Percentiles rank a stretch among this genome's conserved stretches.
Conservation (phyloP, 805 yeast species). For the Metschnikowia matae region DNA sequence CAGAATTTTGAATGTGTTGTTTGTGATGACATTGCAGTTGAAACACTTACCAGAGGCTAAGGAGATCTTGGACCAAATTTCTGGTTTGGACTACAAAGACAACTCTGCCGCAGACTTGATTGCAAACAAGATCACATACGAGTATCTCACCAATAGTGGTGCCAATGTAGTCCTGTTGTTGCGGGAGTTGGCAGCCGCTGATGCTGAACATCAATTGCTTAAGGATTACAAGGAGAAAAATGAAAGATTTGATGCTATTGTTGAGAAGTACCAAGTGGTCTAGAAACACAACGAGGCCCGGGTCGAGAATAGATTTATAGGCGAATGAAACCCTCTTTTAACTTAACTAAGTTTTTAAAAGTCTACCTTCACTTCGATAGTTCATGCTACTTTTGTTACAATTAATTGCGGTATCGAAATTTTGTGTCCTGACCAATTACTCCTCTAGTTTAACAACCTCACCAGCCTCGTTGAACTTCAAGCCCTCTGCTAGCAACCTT, state of each 20-base stretch:
- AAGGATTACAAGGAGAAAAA: slow-evolving; percentile 59
- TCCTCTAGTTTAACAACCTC: slow-evolving; percentile 18
- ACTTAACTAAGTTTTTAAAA: background rate
- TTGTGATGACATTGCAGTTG: slow-evolving; percentile 74
- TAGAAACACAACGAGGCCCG: background rate
- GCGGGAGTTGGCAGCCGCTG: slow-evolving; percentile 40
- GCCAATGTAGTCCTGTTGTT: slow-evolving; percentile 47
- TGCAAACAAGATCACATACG: slow-evolving; percentile 63
- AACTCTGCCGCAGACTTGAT: slow-evolving; percentile 40
- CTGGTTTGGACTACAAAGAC: slow-evolving; percentile 36
- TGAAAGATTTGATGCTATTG: slow-evolving; percentile 63
- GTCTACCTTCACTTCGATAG: background rate
- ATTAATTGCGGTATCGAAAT: background rate
- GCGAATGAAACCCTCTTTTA: background rate
- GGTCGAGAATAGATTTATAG: background rate
- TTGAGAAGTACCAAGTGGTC: slow-evolving; percentile 46
- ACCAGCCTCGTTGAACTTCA: slow-evolving; percentile 30
- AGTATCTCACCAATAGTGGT: slow-evolving; percentile 42
- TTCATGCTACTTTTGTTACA: background rate
- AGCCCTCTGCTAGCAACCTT: slow-evolving; percentile 58
- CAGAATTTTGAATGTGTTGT: slow-evolving; percentile 50
- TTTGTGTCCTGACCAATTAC: slow-evolving; percentile 3
- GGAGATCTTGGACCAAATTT: slow-evolving; percentile 47
- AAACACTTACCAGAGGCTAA: slow-evolving; percentile 80
- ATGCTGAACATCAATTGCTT: slow-evolving; percentile 56